These are phyloP conservation scores for Pseudocohnilembus persalinus DNA, from an alignment of 169 alveolate genomes.

Conservation along the genomic window DNA sequence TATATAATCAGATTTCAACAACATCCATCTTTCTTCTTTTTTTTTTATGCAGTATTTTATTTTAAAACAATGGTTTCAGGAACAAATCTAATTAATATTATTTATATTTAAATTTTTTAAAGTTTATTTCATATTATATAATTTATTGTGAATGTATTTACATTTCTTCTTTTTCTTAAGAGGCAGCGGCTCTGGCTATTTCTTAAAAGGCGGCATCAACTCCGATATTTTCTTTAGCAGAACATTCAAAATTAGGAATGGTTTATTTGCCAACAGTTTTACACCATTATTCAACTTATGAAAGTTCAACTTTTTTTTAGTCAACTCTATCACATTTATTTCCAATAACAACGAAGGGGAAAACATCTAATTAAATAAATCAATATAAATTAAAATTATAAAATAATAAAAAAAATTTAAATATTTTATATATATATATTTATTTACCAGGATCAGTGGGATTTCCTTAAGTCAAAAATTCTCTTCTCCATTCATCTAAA, in stretches of 20 bases:
- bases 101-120: neutral
- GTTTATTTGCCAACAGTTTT: conserved; percentile 78
- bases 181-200: conserved; percentile 58
- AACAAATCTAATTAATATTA: neutral
- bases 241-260: conserved; percentile 95
- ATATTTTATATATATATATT: no score
- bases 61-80: neutral
- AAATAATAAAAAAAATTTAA: no score
- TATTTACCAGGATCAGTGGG: conserved; percentile 94
- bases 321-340: conserved; percentile 95
- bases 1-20: no score
- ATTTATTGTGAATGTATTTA: conserved; percentile 9
- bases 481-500: conserved; percentile 95
- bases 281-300: conserved; percentile 94
- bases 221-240: conserved; percentile 95
- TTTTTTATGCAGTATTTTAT: neutral
- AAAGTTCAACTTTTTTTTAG: conserved; percentile 90
- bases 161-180: conserved; percentile 47
- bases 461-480: conserved; percentile 93
- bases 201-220: conserved; percentile 95
- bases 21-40: neutral
- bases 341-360: conserved; percentile 97
- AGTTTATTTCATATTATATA: neutral
- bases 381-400: no score
- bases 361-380: no score